Evolutionary conservation across 1,284 basidiomycete species (phyloP).

Genomic region (Pseudozyma thailandica): DNA sequence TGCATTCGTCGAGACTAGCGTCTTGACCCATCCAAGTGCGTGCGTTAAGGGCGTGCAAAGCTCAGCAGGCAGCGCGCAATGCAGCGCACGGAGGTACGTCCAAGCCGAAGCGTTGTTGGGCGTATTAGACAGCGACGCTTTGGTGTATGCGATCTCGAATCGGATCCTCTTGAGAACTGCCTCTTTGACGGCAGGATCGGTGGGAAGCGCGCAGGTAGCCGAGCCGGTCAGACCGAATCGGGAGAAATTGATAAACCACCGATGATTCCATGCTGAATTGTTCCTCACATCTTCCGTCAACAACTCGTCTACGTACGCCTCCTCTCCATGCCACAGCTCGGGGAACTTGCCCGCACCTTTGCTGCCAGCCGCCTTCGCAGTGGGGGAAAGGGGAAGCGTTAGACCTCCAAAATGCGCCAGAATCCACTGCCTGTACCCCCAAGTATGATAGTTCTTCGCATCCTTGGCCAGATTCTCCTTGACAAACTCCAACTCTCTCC

Average conservation of each 20-base stretch:
- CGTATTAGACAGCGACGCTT: conserved; percentile 24
- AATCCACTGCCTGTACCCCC: conserved; percentile 65
- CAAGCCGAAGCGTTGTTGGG: conserved; percentile 63
- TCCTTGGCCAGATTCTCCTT: conserved; percentile 45
- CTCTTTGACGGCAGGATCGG: background rate
- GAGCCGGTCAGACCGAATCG: conserved; percentile 25
- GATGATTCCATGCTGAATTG: conserved; percentile 98
- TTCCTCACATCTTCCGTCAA: conserved; percentile 85
- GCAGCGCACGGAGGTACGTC: conserved; percentile 61
- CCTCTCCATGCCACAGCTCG: conserved; percentile 80
- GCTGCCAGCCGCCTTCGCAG: background rate
- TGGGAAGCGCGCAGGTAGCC: background rate
- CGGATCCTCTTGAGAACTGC: conserved; percentile 34
- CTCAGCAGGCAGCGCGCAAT: background rate
- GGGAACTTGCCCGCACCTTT: conserved; percentile 35
- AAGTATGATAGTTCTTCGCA: conserved; percentile 66
- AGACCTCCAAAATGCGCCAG: conserved; percentile 61
- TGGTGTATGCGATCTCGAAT: conserved; percentile 44
- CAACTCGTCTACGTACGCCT: conserved; percentile 80
- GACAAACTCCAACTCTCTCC: conserved; percentile 54
- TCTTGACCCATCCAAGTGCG: conserved; percentile 18
- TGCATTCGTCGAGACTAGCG: conserved; percentile 15
- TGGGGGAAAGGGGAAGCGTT: background rate
- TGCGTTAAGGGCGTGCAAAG: background rate
- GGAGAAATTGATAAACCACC: conserved; percentile 87